Conservation (phyloP, 2,329 filamentous ascomycete species). For the Colletotrichum tofieldiae region DNA sequence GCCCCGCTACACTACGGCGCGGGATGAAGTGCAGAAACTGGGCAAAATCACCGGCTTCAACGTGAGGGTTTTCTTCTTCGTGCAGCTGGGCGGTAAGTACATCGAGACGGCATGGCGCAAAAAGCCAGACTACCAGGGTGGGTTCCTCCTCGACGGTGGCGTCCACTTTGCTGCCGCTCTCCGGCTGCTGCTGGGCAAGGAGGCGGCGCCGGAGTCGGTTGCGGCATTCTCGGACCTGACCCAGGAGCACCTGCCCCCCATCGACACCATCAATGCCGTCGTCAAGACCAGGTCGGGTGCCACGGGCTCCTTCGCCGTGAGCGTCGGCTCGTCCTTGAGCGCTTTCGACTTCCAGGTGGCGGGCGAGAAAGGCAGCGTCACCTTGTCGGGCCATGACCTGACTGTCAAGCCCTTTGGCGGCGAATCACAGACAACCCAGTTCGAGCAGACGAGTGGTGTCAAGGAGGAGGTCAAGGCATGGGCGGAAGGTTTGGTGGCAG, state of each 20-base stretch:
- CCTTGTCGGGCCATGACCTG: conserved; percentile 62
- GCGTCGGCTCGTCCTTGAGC: conserved; percentile 69
- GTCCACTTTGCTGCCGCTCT: conserved; percentile 80
- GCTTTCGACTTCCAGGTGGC: conserved; percentile 71
- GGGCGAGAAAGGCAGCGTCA: conserved; percentile 71
- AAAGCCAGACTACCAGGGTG: conserved; percentile 79
- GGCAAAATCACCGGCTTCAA: conserved; percentile 61
- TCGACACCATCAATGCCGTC: conserved; percentile 77
- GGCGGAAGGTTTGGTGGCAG: conserved; percentile 67
- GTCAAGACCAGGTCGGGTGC: conserved; percentile 68
- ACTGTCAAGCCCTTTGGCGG: conserved; percentile 54
- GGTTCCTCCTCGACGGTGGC: conserved; percentile 83
- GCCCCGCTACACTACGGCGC: conserved; percentile 67
- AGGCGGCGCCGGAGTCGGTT: conserved; percentile 60
- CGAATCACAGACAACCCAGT: conserved; percentile 55
- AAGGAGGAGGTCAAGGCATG: conserved; percentile 74
- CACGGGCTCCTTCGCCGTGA: conserved; percentile 71
- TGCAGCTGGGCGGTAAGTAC: conserved; percentile 51
- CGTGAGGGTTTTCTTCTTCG: conserved; percentile 60
- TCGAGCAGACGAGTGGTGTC: conserved; percentile 68
- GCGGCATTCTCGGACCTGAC: conserved; percentile 64
- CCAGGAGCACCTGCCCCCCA: conserved; percentile 72
- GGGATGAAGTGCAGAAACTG: conserved; percentile 59
- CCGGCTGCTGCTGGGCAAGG: conserved; percentile 68
- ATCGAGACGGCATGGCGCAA: conserved; percentile 69